Base-by-base conservation (phyloP, 176 grass and related monocot species). In the Typha latifolia region DNA sequence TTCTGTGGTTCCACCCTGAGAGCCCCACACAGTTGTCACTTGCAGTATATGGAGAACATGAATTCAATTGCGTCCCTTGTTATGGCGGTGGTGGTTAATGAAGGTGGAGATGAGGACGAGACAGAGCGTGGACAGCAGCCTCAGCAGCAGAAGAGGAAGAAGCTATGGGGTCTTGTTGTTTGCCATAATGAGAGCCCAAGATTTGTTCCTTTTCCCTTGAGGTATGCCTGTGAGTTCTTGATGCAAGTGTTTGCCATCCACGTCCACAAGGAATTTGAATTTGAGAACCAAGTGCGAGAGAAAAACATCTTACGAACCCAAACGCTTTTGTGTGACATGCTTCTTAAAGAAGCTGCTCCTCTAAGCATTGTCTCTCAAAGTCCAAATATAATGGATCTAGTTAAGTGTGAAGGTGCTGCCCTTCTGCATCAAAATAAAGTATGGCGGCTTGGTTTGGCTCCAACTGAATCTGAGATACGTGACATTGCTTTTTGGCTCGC, bases 31-130 rank as follows among this genome's bases (percentile, higher is more conserved):
- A 87, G 78, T 69, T 97, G 93, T 68, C 93, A 97, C 67, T 81
- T 89, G 66, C 88, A 92, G 75, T 97, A 97, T 59, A 97, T 97
- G 93, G 83, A 89, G 72, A 97, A 92, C 83, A 97, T 97, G 93
- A 97, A 86, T 56, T 89, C 93, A 0, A 87, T 97, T 34, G 93
- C 93, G 21, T 97, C 93, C 7, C 85, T 97, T 16, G 88, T 89
- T 32, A 97, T 97, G 93, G 88, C 85, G 14, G 85, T 97, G 50
- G 88, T 89, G 62, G 53, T 89, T 14, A 92, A 97, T 52, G 93
- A 89, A 67, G 66, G 69, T 51, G 76, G 78, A 68, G 88, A 81
- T 7, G 81, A 87, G 20, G 86, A 86, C 5, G 79, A 74, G 49
- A 47, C 47, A 0, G 77, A 76, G 27, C 26, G 20, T 1, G 49